A percentile compares a stretch with the other conserved stretches of the same genome.
Conservation (phyloP, 2,329 filamentous ascomycete genomes). For the Dryadomyces quercus-mongolicae region DNA sequence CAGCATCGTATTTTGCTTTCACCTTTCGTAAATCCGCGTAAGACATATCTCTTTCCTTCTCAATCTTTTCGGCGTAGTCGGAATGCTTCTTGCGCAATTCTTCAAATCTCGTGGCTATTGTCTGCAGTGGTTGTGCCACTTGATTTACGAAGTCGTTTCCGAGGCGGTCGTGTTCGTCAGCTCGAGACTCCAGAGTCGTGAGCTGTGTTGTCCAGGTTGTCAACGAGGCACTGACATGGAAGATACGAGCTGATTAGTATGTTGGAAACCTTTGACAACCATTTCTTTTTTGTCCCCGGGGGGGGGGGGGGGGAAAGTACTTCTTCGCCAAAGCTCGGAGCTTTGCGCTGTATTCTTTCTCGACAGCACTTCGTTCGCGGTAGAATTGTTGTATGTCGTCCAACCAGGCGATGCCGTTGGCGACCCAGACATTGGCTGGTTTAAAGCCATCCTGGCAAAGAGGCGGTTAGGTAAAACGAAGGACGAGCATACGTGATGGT, state of each 20-base stretch:
- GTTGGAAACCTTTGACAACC: not conserved
- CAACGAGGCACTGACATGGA: slow-evolving; percentile 60
- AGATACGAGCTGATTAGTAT: not conserved
- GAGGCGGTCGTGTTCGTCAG: slow-evolving; percentile 79
- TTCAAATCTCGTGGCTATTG: slow-evolving; percentile 64
- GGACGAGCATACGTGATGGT: not conserved
- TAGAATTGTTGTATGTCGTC: slow-evolving; percentile 97
- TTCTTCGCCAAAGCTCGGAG: slow-evolving; percentile 82
- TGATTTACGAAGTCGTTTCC: slow-evolving; percentile 65
- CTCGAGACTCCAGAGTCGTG: slow-evolving; percentile 75
- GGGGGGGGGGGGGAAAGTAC: too few relatives aligned
- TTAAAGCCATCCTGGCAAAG: slow-evolving; percentile 79
- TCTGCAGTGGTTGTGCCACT: slow-evolving; percentile 78
- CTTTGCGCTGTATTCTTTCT: slow-evolving; percentile 92
- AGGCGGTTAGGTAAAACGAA: not conserved
- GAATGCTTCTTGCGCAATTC: slow-evolving; percentile 84
- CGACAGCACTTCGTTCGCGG: slow-evolving; percentile 82
- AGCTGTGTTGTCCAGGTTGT: slow-evolving; percentile 96
- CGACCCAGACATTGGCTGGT: slow-evolving; percentile 83
- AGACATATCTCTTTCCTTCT: slow-evolving; percentile 74
- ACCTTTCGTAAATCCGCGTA: slow-evolving; percentile 80
- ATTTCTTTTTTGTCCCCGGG: too few relatives aligned
- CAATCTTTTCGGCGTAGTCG: slow-evolving; percentile 79
- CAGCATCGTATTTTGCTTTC: slow-evolving; percentile 85
- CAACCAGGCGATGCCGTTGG: slow-evolving; percentile 83